These are phyloP conservation scores for Volvox africanus DNA, from an alignment of 139 green algal species.

Conservation along the genomic window DNA sequence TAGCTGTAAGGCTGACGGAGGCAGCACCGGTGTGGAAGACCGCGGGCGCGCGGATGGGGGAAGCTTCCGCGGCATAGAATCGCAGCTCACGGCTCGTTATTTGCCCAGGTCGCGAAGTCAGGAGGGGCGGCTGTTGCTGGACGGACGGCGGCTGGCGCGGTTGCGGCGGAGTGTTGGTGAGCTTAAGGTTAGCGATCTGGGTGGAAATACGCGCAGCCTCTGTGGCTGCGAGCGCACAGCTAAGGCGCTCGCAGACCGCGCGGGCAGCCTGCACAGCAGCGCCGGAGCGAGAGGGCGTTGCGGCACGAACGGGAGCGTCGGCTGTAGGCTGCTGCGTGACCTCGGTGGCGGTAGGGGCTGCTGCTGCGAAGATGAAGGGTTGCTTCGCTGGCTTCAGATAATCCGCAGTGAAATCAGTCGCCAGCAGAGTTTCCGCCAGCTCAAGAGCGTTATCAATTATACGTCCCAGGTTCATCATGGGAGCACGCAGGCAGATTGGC, in stretches of 20 bases:
- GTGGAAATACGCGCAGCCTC: background rate
- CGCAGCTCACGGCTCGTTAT: slow-evolving; percentile 6
- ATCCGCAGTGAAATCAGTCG: background rate
- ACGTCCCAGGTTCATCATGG: background rate
- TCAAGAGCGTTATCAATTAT: background rate
- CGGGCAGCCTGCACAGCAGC: background rate
- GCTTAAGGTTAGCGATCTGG: background rate
- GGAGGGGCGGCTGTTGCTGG: background rate
- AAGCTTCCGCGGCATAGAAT: background rate
- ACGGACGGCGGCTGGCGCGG: background rate
- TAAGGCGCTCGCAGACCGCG: background rate
- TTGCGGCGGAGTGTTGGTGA: background rate
- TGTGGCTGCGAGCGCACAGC: background rate
- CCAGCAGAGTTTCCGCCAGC: background rate
- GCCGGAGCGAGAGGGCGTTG: background rate
- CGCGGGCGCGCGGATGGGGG: background rate
- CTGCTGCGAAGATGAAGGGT: background rate
- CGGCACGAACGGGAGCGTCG: background rate
- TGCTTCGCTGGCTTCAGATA: background rate
- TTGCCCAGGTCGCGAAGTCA: background rate
- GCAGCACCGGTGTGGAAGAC: background rate
- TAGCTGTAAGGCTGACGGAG: background rate
- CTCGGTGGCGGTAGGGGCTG: background rate
- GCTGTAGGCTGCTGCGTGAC: background rate
- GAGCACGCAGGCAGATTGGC: background rate